A percentile compares a stretch with the other conserved stretches of the same genome.
Conservation (phyloP, 2,329 filamentous ascomycete species). For the Sporothrix curviconia region DNA sequence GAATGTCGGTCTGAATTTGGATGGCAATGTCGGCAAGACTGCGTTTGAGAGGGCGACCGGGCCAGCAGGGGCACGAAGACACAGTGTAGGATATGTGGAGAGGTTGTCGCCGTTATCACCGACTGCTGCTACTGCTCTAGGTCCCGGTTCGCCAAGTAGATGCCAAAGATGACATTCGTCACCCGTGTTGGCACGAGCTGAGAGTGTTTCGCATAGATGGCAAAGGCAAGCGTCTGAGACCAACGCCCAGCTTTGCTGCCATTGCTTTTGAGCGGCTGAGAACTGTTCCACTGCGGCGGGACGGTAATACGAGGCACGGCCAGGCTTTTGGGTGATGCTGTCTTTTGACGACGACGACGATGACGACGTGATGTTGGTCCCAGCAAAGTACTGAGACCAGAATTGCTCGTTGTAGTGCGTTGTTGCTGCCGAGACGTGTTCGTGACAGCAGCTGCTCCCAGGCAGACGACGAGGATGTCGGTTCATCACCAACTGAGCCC, state of each 20-base stretch:
- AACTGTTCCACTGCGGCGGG: constrained; percentile 40
- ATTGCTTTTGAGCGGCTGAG: constrained; percentile 31
- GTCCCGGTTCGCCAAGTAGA: constrained; percentile 76
- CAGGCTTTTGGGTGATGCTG: neutral
- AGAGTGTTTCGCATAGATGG: constrained; percentile 55
- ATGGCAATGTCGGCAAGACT: constrained; percentile 46
- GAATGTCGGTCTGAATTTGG: constrained; percentile 62
- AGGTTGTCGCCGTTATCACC: constrained; percentile 28
- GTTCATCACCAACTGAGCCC: neutral
- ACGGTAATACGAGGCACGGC: constrained; percentile 28
- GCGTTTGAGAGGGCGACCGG: constrained; percentile 22
- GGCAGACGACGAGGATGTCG: neutral
- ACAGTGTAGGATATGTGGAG: constrained; percentile 64
- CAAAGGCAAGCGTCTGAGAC: constrained; percentile 71
- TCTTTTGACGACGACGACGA: too few relatives aligned
- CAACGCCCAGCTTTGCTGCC: constrained; percentile 48
- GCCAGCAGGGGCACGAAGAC: constrained; percentile 69
- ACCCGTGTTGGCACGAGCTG: neutral
- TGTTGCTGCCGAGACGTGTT: constrained; percentile 13
- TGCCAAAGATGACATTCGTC: constrained; percentile 59
- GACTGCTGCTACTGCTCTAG: too few relatives aligned
- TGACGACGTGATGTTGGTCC: constrained; percentile 2
- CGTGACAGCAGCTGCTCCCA: constrained; percentile 25
- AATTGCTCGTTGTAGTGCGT: constrained; percentile 25
- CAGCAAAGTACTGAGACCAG: constrained; percentile 37